A percentile compares a stretch with the other conserved stretches of the same genome.
Conservation (phyloP, 78 protist species). For the Bigelowiella natans region DNA sequence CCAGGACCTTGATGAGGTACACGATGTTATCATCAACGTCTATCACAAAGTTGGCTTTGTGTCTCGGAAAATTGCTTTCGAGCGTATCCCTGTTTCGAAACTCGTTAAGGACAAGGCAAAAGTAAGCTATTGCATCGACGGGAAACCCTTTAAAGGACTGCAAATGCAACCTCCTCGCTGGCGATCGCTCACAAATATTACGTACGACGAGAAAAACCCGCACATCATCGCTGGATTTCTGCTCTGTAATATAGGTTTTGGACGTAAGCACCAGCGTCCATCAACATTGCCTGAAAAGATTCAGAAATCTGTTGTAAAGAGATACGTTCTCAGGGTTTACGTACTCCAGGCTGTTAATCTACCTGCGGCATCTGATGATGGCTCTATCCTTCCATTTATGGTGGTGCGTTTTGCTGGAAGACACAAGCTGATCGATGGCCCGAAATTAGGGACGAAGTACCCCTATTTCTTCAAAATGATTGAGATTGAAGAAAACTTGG, state of each 20-base stretch:
- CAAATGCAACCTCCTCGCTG: neutral
- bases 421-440: neutral
- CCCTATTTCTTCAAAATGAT: neutral
- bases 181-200: neutral
- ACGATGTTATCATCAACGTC: neutral
- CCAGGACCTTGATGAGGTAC: neutral
- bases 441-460: neutral
- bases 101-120: neutral
- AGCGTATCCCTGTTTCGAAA: neutral
- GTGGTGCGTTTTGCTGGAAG: neutral
- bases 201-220: neutral
- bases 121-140: neutral
- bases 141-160: neutral
- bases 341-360: neutral
- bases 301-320: neutral
- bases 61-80: neutral
- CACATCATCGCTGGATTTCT: neutral
- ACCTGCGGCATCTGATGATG: neutral
- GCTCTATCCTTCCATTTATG: neutral
- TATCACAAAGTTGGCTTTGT: neutral
- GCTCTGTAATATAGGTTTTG: neutral
- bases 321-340: neutral
- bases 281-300: neutral
- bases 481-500: neutral
- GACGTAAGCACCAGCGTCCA: neutral